These are phyloP conservation scores for Penicillium salamii DNA, from an alignment of 495 filamentous ascomycete genomes.

Conservation along the genomic window DNA sequence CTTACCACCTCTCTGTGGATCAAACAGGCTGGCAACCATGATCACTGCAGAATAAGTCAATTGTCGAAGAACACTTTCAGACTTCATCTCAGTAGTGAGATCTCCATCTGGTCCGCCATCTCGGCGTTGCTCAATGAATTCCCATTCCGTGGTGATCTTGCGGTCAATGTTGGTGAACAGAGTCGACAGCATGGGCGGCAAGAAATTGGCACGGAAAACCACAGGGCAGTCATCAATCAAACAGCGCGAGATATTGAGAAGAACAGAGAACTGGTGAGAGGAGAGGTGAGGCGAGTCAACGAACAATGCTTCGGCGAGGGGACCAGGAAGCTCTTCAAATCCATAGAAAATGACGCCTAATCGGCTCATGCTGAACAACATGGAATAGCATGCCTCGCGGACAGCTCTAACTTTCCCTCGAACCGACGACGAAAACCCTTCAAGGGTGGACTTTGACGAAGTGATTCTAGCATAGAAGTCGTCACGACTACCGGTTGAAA, in stretches of 20 bases:
- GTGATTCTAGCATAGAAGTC: conserved; percentile 93
- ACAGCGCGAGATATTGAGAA: conserved; percentile 81
- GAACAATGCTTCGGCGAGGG: conserved; percentile 81
- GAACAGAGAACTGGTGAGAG: conserved; percentile 85
- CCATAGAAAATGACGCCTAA: conserved; percentile 88
- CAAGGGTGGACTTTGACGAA: conserved; percentile 81
- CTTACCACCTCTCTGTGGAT: conserved; percentile 60
- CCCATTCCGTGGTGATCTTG: conserved; percentile 87
- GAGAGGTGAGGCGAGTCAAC: conserved; percentile 80
- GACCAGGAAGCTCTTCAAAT: conserved; percentile 75
- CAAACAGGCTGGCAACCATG: conserved; percentile 83
- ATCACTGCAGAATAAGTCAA: conserved; percentile 88
- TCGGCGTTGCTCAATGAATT: conserved; percentile 59
- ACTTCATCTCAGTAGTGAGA: conserved; percentile 94
- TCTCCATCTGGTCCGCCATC: conserved; percentile 62
- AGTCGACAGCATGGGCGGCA: conserved; percentile 78
- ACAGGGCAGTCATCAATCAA: conserved; percentile 90
- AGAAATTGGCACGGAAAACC: conserved; percentile 69
- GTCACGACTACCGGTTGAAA: conserved; percentile 89
- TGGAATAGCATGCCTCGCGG: conserved; percentile 87
- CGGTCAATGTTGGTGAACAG: conserved; percentile 82
- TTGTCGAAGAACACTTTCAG: conserved; percentile 92
- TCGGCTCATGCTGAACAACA: conserved; percentile 89
- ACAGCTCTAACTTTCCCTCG: conserved; percentile 84
- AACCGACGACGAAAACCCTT: conserved; percentile 91